phyloP scores from a whole-genome alignment of 176 grass and related monocot species.

The Musa troglodytarum region DNA sequence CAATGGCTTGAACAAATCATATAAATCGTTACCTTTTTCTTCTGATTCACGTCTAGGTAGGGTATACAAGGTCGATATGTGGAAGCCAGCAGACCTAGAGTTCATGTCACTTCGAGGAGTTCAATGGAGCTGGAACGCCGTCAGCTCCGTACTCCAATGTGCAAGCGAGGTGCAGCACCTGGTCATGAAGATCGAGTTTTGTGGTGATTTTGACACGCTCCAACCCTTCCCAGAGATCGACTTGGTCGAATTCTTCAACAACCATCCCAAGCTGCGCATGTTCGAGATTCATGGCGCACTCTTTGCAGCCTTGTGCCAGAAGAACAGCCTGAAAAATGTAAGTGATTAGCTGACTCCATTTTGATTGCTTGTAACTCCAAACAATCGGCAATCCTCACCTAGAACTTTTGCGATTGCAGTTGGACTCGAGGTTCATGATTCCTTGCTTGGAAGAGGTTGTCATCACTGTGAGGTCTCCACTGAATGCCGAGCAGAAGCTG shows the following conservation, averaged over 20 bases:
- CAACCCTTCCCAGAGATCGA: conserved; percentile 84
- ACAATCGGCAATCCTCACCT: background rate
- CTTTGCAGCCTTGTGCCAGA: conserved; percentile 92
- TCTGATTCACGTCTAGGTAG: conserved; percentile 39
- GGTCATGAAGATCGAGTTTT: conserved; percentile 95
- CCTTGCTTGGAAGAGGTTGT: conserved; percentile 80
- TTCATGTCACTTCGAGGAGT: conserved; percentile 60
- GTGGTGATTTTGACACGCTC: conserved; percentile 61
- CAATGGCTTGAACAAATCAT: no score
- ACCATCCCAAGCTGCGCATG: conserved; percentile 55
- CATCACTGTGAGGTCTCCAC: conserved; percentile 79
- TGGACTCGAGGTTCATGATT: conserved; percentile 67
- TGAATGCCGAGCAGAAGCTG: conserved; percentile 95
- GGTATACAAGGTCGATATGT: conserved; percentile 59
- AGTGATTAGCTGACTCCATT: background rate
- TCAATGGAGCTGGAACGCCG: conserved; percentile 81
- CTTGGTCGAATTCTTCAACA: conserved; percentile 81
- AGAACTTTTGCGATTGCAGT: conserved; percentile 33
- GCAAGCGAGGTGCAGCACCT: conserved; percentile 70
- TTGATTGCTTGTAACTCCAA: conserved; percentile 11
- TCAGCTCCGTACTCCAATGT: conserved; percentile 52
- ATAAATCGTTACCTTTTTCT: background rate
- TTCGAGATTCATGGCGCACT: conserved; percentile 96
- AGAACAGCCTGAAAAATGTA: conserved; percentile 84
- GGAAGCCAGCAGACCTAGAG: conserved; percentile 65